Conservation (phyloP, 441 rosid species). For the Arabidopsis lyrata region DNA sequence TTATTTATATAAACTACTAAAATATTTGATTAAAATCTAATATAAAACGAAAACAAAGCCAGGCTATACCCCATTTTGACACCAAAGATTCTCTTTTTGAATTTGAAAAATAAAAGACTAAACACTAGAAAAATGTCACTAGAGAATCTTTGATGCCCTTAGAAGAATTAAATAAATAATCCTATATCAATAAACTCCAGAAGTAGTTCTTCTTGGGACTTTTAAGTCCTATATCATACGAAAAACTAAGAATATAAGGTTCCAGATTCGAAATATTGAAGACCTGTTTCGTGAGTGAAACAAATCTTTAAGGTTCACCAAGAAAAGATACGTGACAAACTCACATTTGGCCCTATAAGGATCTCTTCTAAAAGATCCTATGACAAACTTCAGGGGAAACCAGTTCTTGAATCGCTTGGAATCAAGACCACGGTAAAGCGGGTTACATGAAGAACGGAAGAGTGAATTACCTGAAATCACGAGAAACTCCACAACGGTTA, state of each 20-base stretch:
- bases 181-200: neutral
- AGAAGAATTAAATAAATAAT: neutral
- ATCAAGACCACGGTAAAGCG: slow-evolving; percentile 21
- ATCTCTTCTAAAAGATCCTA: slow-evolving; percentile 35
- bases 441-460: slow-evolving; percentile 12
- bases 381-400: slow-evolving; percentile 1
- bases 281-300: neutral
- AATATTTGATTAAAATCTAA: too few relatives aligned
- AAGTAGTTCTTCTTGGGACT: neutral
- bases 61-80: too few relatives aligned
- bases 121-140: neutral
- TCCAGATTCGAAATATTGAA: slow-evolving; percentile 23
- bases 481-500: neutral
- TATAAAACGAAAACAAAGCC: too few relatives aligned
- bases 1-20: too few relatives aligned
- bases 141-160: neutral
- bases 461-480: slow-evolving; percentile 27
- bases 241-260: neutral
- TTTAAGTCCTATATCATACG: neutral
- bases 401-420: slow-evolving; percentile 34
- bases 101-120: neutral
- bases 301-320: slow-evolving; percentile 11
- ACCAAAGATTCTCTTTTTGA: too few relatives aligned
- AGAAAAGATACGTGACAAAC: neutral
- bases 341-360: slow-evolving; percentile 31